These are phyloP conservation scores for Fusarium sororula DNA, from an alignment of 2,329 filamentous ascomycete genomes.

Conservation along the genomic window DNA sequence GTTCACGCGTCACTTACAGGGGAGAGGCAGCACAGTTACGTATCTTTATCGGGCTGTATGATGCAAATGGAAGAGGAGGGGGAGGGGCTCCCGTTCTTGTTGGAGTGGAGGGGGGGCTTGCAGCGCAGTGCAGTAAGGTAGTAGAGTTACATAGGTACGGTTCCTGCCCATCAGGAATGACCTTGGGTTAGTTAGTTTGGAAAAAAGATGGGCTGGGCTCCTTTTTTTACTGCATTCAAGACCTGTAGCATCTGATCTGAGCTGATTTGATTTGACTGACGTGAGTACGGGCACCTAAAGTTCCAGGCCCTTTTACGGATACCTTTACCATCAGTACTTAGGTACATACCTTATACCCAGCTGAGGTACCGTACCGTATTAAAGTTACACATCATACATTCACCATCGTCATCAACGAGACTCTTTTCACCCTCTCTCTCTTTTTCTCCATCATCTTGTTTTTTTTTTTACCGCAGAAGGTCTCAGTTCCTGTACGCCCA, in stretches of 20 bases:
- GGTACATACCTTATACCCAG: background rate
- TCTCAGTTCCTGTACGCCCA: constrained; percentile 21
- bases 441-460: background rate
- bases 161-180: background rate
- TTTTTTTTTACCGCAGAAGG: background rate
- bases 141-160: background rate
- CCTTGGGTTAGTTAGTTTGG: background rate
- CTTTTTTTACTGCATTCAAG: constrained; percentile 8
- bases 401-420: constrained; percentile 26
- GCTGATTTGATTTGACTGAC: constrained; percentile 5
- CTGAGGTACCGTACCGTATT: background rate
- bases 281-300: constrained; percentile 19
- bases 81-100: constrained; percentile 22
- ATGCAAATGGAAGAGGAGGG: constrained; percentile 37
- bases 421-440: background rate
- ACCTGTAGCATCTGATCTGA: background rate
- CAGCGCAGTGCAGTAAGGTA: background rate
- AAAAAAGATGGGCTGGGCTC: background rate
- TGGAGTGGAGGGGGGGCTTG: constrained; percentile 5
- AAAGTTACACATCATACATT: constrained; percentile 31
- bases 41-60: constrained; percentile 24
- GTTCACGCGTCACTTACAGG: constrained; percentile 5
- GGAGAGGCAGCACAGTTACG: constrained; percentile 13
- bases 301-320: constrained; percentile 16
- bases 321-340: background rate